phyloP scores from a whole-genome alignment of 257 asterid genomes.

The Salvia rosmarinus region DNA sequence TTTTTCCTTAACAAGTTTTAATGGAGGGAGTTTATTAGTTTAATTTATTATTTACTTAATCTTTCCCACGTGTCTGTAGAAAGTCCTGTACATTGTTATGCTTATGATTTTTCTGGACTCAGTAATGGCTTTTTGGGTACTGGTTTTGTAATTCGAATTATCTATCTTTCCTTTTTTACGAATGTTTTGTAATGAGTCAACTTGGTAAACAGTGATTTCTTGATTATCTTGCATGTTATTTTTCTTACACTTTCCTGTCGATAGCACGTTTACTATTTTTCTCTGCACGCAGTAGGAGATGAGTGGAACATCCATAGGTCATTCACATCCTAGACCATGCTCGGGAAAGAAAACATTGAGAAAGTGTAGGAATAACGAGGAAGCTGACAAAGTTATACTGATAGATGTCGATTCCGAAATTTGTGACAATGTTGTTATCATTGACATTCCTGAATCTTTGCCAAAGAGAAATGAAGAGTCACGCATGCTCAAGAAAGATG shows the following conservation, averaged over 20 bases:
- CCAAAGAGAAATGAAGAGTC: slow-evolving; percentile 43
- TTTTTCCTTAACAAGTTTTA: neutral
- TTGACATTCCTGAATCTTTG: slow-evolving; percentile 65
- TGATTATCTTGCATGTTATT: slow-evolving; percentile 7
- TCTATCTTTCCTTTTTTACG: neutral
- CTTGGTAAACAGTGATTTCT: neutral
- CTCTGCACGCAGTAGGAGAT: slow-evolving; percentile 47
- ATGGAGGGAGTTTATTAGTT: neutral
- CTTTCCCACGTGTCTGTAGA: neutral
- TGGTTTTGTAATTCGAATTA: neutral
- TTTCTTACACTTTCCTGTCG: neutral
- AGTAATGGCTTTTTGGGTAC: neutral
- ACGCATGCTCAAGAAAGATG: slow-evolving; percentile 36
- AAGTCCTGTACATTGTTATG: neutral
- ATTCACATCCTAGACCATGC: slow-evolving; percentile 49
- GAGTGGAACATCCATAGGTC: slow-evolving; percentile 56
- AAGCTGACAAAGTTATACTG: slow-evolving; percentile 48
- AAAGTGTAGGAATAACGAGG: slow-evolving; percentile 49
- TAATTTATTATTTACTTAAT: neutral
- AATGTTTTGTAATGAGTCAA: neutral
- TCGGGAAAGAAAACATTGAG: slow-evolving; percentile 51
- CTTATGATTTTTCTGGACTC: neutral
- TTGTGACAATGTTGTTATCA: slow-evolving; percentile 50
- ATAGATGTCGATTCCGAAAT: slow-evolving; percentile 68
- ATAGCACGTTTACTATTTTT: slow-evolving; percentile 22